Percentiles rank a stretch among this genome's conserved stretches.
These are phyloP conservation scores for Aspergillus hancockii DNA, from an alignment of 495 filamentous ascomycete genomes.

Conservation along the genomic window DNA sequence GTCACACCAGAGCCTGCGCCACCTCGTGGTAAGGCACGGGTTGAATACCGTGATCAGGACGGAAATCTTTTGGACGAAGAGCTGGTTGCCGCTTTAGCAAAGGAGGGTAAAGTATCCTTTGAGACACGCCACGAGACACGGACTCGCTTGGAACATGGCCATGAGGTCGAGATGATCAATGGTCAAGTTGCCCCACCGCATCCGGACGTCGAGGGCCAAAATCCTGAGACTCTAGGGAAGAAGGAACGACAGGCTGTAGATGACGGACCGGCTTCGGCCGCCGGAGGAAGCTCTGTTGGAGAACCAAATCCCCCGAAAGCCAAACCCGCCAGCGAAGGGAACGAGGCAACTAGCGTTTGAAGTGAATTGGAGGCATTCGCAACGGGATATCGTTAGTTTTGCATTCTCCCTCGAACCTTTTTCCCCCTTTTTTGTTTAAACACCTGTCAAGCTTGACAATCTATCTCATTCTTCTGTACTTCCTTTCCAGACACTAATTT, in stretches of 20 bases:
- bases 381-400: slow-evolving; percentile 8
- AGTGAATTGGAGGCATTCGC: slow-evolving; percentile 17
- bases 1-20: slow-evolving; percentile 55
- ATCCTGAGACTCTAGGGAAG: slow-evolving; percentile 60
- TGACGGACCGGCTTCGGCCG: slow-evolving; percentile 47
- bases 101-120: slow-evolving; percentile 85
- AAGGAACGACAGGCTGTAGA: slow-evolving; percentile 40
- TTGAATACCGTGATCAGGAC: slow-evolving; percentile 94
- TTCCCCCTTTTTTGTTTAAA: slow-evolving; percentile 9
- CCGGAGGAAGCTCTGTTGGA: slow-evolving; percentile 64
- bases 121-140: slow-evolving; percentile 91
- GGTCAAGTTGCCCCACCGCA: slow-evolving; percentile 73
- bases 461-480: slow-evolving; percentile 16
- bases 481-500: slow-evolving; percentile 12
- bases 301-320: slow-evolving; percentile 54
- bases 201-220: slow-evolving; percentile 75
- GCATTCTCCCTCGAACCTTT: slow-evolving; percentile 9
- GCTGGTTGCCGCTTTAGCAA: slow-evolving; percentile 76
- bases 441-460: slow-evolving; percentile 4
- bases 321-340: slow-evolving; percentile 76
- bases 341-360: slow-evolving; percentile 58
- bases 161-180: slow-evolving; percentile 66
- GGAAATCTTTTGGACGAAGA: slow-evolving; percentile 84
- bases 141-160: slow-evolving; percentile 56
- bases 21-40: slow-evolving; percentile 71